Conservation (phyloP, 306 rosid genomes). For the Glycine soja region DNA sequence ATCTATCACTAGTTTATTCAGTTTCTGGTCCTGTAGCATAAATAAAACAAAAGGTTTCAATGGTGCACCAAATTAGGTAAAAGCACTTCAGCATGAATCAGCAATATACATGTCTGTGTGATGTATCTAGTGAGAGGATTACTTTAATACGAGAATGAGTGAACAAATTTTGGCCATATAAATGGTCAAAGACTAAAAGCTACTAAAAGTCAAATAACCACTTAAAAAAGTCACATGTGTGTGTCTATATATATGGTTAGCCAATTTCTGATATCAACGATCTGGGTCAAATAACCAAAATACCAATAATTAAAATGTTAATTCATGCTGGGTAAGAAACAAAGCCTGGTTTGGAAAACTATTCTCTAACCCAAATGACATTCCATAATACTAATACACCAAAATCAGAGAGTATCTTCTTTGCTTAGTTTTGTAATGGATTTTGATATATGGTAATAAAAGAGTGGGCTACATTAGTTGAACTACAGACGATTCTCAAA, state of each 20-base stretch:
- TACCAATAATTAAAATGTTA: background rate
- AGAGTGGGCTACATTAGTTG: constrained; percentile 4
- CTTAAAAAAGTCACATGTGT: background rate
- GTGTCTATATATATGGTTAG: background rate
- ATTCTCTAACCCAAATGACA: constrained; percentile 7
- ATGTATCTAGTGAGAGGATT: background rate
- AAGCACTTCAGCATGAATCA: constrained; percentile 1
- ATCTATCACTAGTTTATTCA: constrained; percentile 66
- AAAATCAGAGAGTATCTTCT: constrained; percentile 1
- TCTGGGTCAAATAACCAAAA: background rate
- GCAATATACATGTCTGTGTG: background rate
- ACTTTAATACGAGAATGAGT: background rate
- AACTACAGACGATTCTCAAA: constrained; percentile 31
- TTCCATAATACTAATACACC: constrained; percentile 19
- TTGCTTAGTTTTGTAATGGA: constrained; percentile 8
- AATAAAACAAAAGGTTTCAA: constrained; percentile 18
- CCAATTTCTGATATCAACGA: constrained; percentile 13
- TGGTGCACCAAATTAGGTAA: constrained; percentile 9
- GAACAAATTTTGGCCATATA: background rate
- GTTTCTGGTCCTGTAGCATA: constrained; percentile 73
- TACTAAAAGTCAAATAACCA: background rate
- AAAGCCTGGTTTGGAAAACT: constrained; percentile 10
- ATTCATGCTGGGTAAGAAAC: constrained; percentile 14
- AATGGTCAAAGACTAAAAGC: background rate
- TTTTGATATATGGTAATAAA: constrained; percentile 2